Base-by-base conservation (phyloP, 2,329 filamentous ascomycete genomes). In the Colletotrichum destructivum region DNA sequence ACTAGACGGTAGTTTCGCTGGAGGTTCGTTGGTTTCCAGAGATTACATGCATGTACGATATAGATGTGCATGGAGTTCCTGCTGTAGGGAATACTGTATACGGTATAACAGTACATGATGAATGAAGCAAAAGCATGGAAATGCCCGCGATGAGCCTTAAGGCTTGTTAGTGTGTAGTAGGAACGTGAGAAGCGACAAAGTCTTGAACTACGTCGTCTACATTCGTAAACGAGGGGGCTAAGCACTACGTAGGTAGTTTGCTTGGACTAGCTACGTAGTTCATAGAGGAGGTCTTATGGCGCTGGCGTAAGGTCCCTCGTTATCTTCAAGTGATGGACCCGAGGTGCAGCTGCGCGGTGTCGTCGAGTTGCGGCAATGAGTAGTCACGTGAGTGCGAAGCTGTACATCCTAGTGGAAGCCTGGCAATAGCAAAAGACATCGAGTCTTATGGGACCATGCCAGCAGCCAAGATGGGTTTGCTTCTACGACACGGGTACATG, bases 41-140 rank as follows among this genome's bases (percentile, higher is more conserved):
- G 31, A 21, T 44, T 46, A n/a, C n/a, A 71, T 57, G 55, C 40
- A 62, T 68, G 69, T 69, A 59, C 44, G 65, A 71, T 69, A 69
- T 38, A 67, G 57, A 71, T 49, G 69, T 69, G 59, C 52, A 69
- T 71, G 69, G 46, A 38, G 44, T 51, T 56, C 26, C 42, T 18
- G 16, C 52, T 44, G 65, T 51, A 40, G 26, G 57, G 47, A 38
- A 40, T 63, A 63, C 46, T 63, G 52, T 60, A 60, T 47, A 69
- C 51, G 65, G 52, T 63, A 69, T 31, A 62, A 59, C 54, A 63
- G 69, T 63, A 71, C 59, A 71, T 71, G 69, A 64, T 69, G 52
- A 69, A 69, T 69, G 65, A 69, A 55, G 65, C 54, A 63, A 38
- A 63, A 52, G 52, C 59, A 62, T 59, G 38, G 21, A 7, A 40